Conservation (phyloP, 768 basidiomycete species). For the Lentinula sp. region DNA sequence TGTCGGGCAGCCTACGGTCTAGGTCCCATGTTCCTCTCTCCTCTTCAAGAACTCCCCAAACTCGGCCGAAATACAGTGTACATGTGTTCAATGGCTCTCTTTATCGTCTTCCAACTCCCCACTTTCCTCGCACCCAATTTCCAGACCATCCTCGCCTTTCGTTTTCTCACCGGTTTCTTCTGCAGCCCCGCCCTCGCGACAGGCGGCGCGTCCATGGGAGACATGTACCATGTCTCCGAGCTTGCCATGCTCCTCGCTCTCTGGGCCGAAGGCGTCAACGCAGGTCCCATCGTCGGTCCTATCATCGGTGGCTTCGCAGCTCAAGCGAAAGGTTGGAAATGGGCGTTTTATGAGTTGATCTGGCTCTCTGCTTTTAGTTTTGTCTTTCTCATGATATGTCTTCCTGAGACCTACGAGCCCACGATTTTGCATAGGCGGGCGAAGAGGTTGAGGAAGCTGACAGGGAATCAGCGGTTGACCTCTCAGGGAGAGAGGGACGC, state of each 20-base stretch:
- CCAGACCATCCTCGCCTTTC: conserved; percentile 22
- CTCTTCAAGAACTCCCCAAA: conserved; percentile 24
- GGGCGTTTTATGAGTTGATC: conserved; percentile 27
- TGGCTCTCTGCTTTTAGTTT: conserved; percentile 23
- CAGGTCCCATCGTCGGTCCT: conserved; percentile 24
- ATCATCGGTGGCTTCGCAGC: conserved; percentile 26
- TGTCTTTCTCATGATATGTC: conserved; percentile 19
- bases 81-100: conserved; percentile 22
- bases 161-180: conserved; percentile 26
- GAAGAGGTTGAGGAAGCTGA: conserved; percentile 20
- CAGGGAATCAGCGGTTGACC: conserved; percentile 19
- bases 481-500: conserved; percentile 11
- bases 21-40: conserved; percentile 23
- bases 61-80: conserved; percentile 26
- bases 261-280: conserved; percentile 16
- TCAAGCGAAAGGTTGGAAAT: conserved; percentile 23
- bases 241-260: conserved; percentile 20
- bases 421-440: conserved; percentile 24
- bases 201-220: conserved; percentile 18
- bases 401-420: conserved; percentile 23
- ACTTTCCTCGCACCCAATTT: conserved; percentile 24
- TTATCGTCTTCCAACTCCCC: conserved; percentile 26
- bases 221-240: conserved; percentile 16
- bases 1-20: conserved; percentile 10
- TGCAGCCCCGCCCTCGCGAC: conserved; percentile 27